These are phyloP conservation scores for Wickerhamomyces strasburgensis DNA, from an alignment of 805 yeast genomes.

Conservation along the genomic window DNA sequence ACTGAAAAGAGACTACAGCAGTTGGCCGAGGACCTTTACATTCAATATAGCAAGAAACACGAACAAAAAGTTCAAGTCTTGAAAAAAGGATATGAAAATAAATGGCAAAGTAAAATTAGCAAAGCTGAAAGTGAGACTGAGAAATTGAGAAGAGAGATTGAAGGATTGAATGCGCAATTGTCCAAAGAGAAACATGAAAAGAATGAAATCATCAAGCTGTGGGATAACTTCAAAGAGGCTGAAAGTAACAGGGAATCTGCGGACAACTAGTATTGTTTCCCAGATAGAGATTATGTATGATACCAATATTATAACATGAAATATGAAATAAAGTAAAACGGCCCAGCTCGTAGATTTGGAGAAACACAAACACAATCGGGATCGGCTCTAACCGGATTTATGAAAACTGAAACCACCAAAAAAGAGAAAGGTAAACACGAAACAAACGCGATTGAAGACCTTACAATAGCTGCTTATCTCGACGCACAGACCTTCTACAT, in stretches of 20 bases:
- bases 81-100: slow-evolving; percentile 53
- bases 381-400: too few relatives aligned
- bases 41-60: slow-evolving; percentile 73
- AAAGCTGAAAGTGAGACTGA: slow-evolving; percentile 39
- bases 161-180: slow-evolving; percentile 43
- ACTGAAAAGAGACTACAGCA: slow-evolving; percentile 53
- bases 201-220: slow-evolving; percentile 47
- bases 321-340: too few relatives aligned
- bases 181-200: slow-evolving; percentile 53
- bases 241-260: slow-evolving; percentile 6
- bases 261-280: too few relatives aligned
- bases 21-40: slow-evolving; percentile 64
- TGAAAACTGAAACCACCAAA: too few relatives aligned
- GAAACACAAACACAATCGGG: too few relatives aligned
- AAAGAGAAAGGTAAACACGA: too few relatives aligned
- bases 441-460: too few relatives aligned
- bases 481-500: too few relatives aligned
- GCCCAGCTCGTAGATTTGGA: too few relatives aligned
- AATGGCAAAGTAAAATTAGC: slow-evolving; percentile 42
- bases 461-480: too few relatives aligned
- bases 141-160: slow-evolving; percentile 45
- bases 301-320: too few relatives aligned
- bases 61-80: slow-evolving; percentile 62
- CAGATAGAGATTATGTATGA: too few relatives aligned
- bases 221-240: slow-evolving; percentile 31